Evolutionary conservation across 2,329 filamentous ascomycete genomes (phyloP).

Genomic region (Fonsecaea erecta): DNA sequence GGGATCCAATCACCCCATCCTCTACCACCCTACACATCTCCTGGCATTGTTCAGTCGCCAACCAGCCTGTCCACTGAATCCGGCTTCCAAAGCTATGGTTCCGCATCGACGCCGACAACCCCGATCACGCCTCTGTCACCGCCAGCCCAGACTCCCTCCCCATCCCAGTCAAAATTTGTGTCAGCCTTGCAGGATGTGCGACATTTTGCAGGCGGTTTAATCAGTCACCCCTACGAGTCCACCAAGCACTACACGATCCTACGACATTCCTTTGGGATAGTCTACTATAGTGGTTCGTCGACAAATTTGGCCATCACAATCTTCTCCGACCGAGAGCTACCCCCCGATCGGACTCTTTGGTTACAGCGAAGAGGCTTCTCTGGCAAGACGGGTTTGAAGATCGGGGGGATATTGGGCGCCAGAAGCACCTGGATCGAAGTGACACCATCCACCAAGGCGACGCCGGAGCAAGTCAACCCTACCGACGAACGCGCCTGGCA

Average conservation of each 20-base stretch:
- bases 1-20: constrained; percentile 13
- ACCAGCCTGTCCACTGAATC: constrained; percentile 22
- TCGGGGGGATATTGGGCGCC: constrained; percentile 66
- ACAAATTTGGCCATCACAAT: constrained; percentile 69
- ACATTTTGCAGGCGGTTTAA: constrained; percentile 68
- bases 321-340: constrained; percentile 63
- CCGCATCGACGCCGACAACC: constrained; percentile 12
- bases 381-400: constrained; percentile 69
- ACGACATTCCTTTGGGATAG: constrained; percentile 66
- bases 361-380: constrained; percentile 71
- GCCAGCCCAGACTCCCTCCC: constrained; percentile 5
- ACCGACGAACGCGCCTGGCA: constrained; percentile 70
- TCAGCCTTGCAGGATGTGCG: constrained; percentile 59
- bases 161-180: constrained; percentile 33
- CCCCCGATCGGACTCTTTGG: constrained; percentile 65
- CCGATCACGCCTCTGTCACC: constrained; percentile 14
- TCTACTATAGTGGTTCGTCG: constrained; percentile 68
- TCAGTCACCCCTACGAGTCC: constrained; percentile 67
- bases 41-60: constrained; percentile 29
- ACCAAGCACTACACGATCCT: constrained; percentile 70
- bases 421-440: constrained; percentile 69
- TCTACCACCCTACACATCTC: constrained; percentile 23
- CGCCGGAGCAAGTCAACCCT: constrained; percentile 56
- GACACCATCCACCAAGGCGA: constrained; percentile 60
- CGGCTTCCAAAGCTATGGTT: not conserved